Conservation (phyloP, 2,329 filamentous ascomycete species). For the Leptographium wingfieldii region DNA sequence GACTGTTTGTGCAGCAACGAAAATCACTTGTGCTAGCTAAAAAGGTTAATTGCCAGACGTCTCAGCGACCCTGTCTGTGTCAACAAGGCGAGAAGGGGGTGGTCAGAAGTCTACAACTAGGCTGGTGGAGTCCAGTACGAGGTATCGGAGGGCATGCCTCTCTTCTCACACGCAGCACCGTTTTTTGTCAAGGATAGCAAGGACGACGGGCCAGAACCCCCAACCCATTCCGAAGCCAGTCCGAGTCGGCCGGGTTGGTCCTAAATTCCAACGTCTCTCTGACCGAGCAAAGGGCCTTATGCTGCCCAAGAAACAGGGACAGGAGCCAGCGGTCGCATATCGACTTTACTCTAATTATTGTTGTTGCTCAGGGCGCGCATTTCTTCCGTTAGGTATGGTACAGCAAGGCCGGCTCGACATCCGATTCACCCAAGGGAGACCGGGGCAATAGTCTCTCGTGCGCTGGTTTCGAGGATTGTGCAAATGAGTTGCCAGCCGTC, state of each 20-base stretch:
- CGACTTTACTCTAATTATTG: not conserved
- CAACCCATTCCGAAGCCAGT: not conserved
- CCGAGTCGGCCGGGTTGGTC: not conserved
- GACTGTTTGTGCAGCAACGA: not conserved
- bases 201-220: not conserved
- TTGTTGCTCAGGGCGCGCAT: not conserved
- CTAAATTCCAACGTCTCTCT: not conserved
- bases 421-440: not conserved
- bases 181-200: not conserved
- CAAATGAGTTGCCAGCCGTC: not conserved
- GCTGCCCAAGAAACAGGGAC: not conserved
- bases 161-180: too few relatives aligned
- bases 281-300: not conserved
- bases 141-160: too few relatives aligned
- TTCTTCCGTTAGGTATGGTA: too few relatives aligned
- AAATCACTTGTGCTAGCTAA: not conserved
- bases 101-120: not conserved
- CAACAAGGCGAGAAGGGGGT: not conserved
- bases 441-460: not conserved
- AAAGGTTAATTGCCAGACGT: slow-evolving; percentile 1
- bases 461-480: not conserved
- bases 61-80: not conserved
- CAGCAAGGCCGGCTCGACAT: not conserved
- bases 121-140: not conserved
- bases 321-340: not conserved